Base-by-base conservation (phyloP, 2,329 filamentous ascomycete species). In the Sphaerostilbella broomeana region DNA sequence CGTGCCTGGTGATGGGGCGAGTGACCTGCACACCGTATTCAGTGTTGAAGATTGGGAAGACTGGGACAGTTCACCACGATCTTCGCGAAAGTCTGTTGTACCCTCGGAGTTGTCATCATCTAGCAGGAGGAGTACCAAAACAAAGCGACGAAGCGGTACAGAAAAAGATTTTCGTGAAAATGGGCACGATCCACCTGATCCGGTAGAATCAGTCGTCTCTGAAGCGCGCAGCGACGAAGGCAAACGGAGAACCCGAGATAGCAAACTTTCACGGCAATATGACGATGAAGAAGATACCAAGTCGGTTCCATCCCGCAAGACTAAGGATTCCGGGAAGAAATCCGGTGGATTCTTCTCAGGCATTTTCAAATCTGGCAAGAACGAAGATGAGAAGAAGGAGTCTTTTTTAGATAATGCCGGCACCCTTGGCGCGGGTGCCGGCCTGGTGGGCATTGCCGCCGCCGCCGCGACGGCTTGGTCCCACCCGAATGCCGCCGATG, bases 361-460 rank as follows among this genome's bases (percentile, higher is more conserved):
- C 50, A 63, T 73, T 45, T 65, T 70, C 57, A 70, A 67, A 45
- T 61, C 62, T 9, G 62, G 63, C 33, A 62, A 62, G 42, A 57
- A 44, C 48, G 63, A 62, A 35, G 35, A 35, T 30, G 61, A 64
- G 41, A 64, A 66, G 33, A 63, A 65, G 59, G 61, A 71, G 64
- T 76, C 76, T 81, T 81, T 81, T 80, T 80, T 81, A 81, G 78
- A 63, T 81, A 77, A 74, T 70, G 74, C 78, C 77, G 77, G 67
- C 72, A 81, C 71, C 72, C 68, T 73, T 76, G 77, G 77, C 77
- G 74, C 72, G 69, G 76, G 77, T 81, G 77, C 67, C 76, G 77
- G 78, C 73, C 58, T 73, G 62, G 69, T 67, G 65, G 68, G 69
- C 61, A 68, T 64, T 57, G 68, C 62, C 47, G 62, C 61, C 54